These are phyloP conservation scores for Salix arbutifolia DNA, from an alignment of 345 rosid species.

Conservation along the genomic window DNA sequence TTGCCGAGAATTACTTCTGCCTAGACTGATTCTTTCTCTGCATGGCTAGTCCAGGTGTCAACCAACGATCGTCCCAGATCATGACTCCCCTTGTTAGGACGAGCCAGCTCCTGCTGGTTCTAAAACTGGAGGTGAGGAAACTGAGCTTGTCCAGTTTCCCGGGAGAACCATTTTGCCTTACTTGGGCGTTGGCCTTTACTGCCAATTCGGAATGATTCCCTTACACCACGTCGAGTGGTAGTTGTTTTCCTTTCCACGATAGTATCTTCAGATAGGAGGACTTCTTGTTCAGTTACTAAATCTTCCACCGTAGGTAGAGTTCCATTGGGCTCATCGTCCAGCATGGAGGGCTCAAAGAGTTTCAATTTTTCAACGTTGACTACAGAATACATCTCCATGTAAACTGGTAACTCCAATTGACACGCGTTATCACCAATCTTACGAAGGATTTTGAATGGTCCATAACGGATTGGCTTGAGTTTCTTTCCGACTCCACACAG, in stretches of 20 bases:
- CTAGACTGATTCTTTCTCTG: no score
- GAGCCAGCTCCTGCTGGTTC: not conserved
- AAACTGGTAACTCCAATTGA: not conserved
- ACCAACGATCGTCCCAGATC: not conserved
- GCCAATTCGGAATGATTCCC: not conserved
- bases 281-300: not conserved
- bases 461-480: not conserved
- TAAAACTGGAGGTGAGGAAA: not conserved
- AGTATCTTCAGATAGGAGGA: not conserved
- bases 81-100: not conserved
- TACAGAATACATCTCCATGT: not conserved
- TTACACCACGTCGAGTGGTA: not conserved
- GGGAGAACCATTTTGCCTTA: not conserved
- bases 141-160: not conserved
- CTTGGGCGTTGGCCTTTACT: not conserved
- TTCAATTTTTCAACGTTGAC: not conserved
- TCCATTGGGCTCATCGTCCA: not conserved
- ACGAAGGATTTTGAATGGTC: not conserved
- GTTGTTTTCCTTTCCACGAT: not conserved
- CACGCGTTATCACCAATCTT: not conserved
- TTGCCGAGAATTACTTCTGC: no score
- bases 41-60: not conserved
- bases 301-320: not conserved
- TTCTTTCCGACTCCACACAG: not conserved
- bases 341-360: not conserved